phyloP scores from a whole-genome alignment of 352 stramenopile genomes.

The Pythium grandisporangium region DNA sequence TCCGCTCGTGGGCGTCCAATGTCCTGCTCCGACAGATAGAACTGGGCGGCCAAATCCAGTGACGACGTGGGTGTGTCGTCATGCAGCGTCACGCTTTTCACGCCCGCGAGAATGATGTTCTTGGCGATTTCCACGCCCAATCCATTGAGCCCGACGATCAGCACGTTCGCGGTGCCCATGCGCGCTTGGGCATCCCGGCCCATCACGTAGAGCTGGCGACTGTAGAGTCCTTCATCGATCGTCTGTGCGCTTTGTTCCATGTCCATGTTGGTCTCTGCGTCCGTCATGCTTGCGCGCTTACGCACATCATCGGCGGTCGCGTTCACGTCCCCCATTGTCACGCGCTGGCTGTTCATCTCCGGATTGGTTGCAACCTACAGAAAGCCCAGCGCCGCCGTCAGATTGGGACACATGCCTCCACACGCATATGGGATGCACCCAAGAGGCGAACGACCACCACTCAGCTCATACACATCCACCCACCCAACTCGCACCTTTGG shows the following conservation, averaged over 20 bases:
- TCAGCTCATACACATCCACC: slow-evolving; percentile 1
- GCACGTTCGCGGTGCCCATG: slow-evolving; percentile 93
- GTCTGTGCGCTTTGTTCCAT: slow-evolving; percentile 34
- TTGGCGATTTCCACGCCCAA: slow-evolving; percentile 97
- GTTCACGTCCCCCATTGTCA: slow-evolving; percentile 62
- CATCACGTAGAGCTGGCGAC: slow-evolving; percentile 99
- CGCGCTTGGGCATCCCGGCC: slow-evolving; percentile 96
- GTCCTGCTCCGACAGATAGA: slow-evolving; percentile 91
- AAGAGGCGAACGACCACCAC: no score
- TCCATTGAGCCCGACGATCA: slow-evolving; percentile 94
- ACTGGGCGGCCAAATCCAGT: slow-evolving; percentile 92
- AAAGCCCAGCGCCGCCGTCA: no score
- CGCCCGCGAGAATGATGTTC: slow-evolving; percentile 96
- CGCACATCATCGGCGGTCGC: slow-evolving; percentile 65
- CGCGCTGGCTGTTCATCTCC: slow-evolving; percentile 42
- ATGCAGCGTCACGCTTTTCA: slow-evolving; percentile 93
- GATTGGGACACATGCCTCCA: no score
- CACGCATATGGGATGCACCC: no score
- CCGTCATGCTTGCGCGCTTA: slow-evolving; percentile 61
- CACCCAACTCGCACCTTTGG: background rate
- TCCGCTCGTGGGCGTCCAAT: slow-evolving; percentile 82
- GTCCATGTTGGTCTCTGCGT: slow-evolving; percentile 61
- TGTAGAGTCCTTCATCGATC: slow-evolving; percentile 86
- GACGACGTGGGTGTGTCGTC: slow-evolving; percentile 81
- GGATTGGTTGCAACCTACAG: no score